phyloP scores from a whole-genome alignment of 2,329 filamentous ascomycete genomes.

The Teratosphaeriaceae sp. region DNA sequence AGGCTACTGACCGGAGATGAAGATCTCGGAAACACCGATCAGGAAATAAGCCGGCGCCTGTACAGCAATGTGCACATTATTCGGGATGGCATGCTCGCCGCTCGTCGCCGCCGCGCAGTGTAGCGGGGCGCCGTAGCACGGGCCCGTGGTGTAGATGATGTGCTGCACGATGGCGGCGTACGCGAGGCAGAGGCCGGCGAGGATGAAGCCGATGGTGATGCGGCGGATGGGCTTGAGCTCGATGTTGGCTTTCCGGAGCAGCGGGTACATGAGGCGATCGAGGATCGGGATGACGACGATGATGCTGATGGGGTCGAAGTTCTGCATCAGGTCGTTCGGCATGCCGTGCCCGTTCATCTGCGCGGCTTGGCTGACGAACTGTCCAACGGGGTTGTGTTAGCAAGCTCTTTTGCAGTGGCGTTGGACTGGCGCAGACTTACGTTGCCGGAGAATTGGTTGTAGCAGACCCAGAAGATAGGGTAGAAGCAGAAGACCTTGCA shows the following conservation, averaged over 20 bases:
- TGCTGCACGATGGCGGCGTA: conserved; percentile 54
- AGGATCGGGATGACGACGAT: conserved; percentile 42
- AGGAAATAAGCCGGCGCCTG: conserved; percentile 42
- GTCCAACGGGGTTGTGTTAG: no score
- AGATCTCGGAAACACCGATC: conserved; percentile 40
- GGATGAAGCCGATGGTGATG: conserved; percentile 47
- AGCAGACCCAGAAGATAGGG: conserved; percentile 42
- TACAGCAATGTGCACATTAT: conserved; percentile 39
- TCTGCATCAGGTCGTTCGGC: conserved; percentile 44
- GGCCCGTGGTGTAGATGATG: conserved; percentile 47
- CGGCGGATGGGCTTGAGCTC: conserved; percentile 45
- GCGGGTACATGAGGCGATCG: conserved; percentile 40
- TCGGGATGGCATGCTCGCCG: conserved; percentile 29
- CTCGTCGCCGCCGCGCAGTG: conserved; percentile 31
- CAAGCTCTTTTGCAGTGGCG: no score
- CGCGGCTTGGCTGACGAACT: conserved; percentile 43
- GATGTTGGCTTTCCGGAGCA: conserved; percentile 36
- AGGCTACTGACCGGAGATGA: conserved; percentile 28
- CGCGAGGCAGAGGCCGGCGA: conserved; percentile 47
- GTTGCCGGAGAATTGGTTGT: conserved; percentile 34
- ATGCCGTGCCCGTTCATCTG: conserved; percentile 42
- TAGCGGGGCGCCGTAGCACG: conserved; percentile 44
- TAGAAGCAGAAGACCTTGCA: conserved; percentile 61
- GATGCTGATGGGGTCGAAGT: conserved; percentile 41
- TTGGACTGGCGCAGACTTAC: no score